Conservation (phyloP, 192 early-diverging fungal species). For the Diversispora epigaea region DNA sequence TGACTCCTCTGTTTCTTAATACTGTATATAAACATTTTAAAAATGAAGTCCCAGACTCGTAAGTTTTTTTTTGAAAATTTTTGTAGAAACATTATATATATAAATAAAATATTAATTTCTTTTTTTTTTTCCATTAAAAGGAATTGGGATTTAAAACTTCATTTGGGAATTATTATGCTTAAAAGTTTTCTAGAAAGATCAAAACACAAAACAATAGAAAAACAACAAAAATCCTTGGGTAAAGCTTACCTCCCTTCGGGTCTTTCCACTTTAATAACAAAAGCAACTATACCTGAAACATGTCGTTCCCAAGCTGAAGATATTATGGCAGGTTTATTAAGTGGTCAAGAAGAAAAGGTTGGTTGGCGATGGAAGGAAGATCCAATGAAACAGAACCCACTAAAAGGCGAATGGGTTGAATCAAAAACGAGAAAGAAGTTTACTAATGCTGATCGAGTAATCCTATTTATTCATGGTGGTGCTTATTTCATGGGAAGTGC, state of each 20-base stretch:
- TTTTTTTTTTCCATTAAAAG: neutral
- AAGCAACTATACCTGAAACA: slow-evolving; percentile 6
- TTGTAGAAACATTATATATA: neutral
- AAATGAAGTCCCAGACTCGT: slow-evolving; percentile 16
- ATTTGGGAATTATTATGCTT: neutral
- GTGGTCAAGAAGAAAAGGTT: slow-evolving; percentile 33
- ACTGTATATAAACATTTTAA: slow-evolving; percentile 22
- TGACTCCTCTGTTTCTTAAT: slow-evolving; percentile 4
- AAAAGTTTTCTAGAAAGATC: neutral
- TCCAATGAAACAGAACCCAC: slow-evolving; percentile 35
- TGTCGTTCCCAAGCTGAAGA: slow-evolving; percentile 28
- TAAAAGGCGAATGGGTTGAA: slow-evolving; percentile 52
- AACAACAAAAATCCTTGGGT: slow-evolving; percentile 14
- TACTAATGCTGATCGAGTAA: slow-evolving; percentile 48
- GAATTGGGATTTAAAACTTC: slow-evolving; percentile 25
- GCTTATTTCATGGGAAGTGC: slow-evolving; percentile 59
- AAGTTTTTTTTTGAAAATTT: neutral
- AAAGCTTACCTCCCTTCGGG: neutral
- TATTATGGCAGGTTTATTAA: slow-evolving; percentile 27
- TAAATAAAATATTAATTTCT: neutral
- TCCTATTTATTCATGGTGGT: slow-evolving; percentile 79
- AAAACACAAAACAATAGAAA: slow-evolving; percentile 27
- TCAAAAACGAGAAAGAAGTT: slow-evolving; percentile 37
- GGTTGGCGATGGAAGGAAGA: slow-evolving; percentile 56
- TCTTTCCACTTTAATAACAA: neutral